phyloP scores from a whole-genome alignment of 108 stramenopile species.

The Cylindrotheca closterium region DNA sequence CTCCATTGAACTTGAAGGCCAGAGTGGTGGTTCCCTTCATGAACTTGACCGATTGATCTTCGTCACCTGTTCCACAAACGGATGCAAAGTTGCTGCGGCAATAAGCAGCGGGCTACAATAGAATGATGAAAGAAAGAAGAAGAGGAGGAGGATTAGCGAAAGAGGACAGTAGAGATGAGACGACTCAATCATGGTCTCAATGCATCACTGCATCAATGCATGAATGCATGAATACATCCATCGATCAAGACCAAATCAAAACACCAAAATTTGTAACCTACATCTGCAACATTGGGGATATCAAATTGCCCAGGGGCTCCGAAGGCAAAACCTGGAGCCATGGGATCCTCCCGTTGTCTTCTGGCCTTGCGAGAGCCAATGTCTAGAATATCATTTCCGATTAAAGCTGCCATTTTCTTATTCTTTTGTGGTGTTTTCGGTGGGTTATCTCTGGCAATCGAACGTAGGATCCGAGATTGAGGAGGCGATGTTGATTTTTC shows the following conservation, averaged over 20 bases:
- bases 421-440: no score
- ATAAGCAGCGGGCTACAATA: conserved; percentile 73
- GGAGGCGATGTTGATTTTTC: no score
- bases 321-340: conserved; percentile 42
- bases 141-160: background rate
- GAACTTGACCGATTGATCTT: conserved; percentile 82
- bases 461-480: no score
- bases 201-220: no score
- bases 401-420: conserved; percentile 11
- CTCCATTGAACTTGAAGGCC: conserved; percentile 97
- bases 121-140: conserved; percentile 8
- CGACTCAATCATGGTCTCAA: no score
- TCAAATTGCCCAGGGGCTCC: conserved; percentile 57
- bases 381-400: conserved; percentile 73
- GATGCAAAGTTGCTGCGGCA: conserved; percentile 88
- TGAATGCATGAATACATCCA: background rate
- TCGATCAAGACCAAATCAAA: background rate
- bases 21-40: conserved; percentile 99
- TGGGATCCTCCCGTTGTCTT: conserved; percentile 49
- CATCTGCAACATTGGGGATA: conserved; percentile 79
- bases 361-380: conserved; percentile 75
- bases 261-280: conserved; percentile 27
- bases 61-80: conserved; percentile 80
- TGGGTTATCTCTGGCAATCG: no score
- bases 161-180: background rate